Evolutionary conservation across 1,284 basidiomycete species (phyloP).

Genomic region (Boletus semigastroideus): DNA sequence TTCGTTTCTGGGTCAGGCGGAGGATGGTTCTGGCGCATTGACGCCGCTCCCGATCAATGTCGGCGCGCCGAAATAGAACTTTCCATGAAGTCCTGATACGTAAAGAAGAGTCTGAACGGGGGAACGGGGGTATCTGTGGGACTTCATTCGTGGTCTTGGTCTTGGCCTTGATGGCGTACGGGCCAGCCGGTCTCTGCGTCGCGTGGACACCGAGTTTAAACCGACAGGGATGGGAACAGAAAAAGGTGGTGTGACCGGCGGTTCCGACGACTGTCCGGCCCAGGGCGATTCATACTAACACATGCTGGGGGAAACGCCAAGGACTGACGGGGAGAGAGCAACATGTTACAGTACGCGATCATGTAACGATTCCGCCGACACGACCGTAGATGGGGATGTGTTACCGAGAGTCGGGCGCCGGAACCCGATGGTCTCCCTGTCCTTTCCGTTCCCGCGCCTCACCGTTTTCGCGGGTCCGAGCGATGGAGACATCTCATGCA

Average conservation of each 20-base stretch:
- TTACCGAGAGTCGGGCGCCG: neutral
- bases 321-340: neutral
- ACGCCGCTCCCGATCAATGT: conserved; percentile 8
- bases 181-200: conserved; percentile 1
- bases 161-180: conserved; percentile 1
- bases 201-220: neutral
- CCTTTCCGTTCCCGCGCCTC: conserved; percentile 1
- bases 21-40: conserved; percentile 1
- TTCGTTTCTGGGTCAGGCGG: neutral
- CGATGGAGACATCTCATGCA: neutral
- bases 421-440: too few relatives aligned
- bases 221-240: neutral
- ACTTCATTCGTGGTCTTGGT: neutral
- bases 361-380: neutral
- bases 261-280: neutral
- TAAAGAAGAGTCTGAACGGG: conserved; percentile 3
- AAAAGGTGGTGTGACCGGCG: neutral
- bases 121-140: conserved; percentile 1
- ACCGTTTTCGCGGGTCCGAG: conserved; percentile 5
- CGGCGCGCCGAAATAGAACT: conserved; percentile 4
- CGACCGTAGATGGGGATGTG: neutral
- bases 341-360: neutral
- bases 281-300: neutral
- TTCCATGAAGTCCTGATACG: conserved; percentile 1
- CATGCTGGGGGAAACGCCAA: neutral